phyloP scores from a whole-genome alignment of 73 alveolate genomes.

The Uronychia binucleata region DNA sequence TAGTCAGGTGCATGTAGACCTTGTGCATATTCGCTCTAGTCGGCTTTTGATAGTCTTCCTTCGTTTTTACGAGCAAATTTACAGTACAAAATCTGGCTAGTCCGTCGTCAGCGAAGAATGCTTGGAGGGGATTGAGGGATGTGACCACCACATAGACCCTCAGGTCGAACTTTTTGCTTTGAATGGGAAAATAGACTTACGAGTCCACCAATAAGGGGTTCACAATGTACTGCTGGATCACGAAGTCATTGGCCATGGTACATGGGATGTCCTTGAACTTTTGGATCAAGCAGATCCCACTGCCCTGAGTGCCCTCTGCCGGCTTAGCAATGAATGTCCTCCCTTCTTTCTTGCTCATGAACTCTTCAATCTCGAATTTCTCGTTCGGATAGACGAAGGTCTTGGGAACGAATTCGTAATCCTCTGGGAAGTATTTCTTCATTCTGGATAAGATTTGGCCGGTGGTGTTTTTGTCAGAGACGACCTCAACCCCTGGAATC shows the following conservation, averaged over 20 bases:
- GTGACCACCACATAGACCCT: slow-evolving; percentile 92
- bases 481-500: slow-evolving; percentile 62
- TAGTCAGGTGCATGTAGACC: slow-evolving; percentile 85
- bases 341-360: slow-evolving; percentile 13
- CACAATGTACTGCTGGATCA: slow-evolving; percentile 82
- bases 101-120: slow-evolving; percentile 95
- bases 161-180: slow-evolving; percentile 88
- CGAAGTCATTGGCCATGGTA: slow-evolving; percentile 16
- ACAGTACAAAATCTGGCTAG: slow-evolving; percentile 88
- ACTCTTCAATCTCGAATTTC: slow-evolving; percentile 26
- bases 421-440: slow-evolving; percentile 63
- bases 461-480: slow-evolving; percentile 53
- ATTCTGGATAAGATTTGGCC: slow-evolving; percentile 44
- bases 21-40: slow-evolving; percentile 71
- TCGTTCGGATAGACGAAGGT: slow-evolving; percentile 69
- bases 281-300: slow-evolving; percentile 52
- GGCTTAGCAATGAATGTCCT: slow-evolving; percentile 65
- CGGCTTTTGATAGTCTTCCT: slow-evolving; percentile 84
- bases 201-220: slow-evolving; percentile 92
- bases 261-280: slow-evolving; percentile 35
- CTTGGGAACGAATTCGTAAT: slow-evolving; percentile 61
- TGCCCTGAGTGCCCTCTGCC: slow-evolving; percentile 67
- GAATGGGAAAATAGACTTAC: not conserved
- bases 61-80: not conserved
- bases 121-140: slow-evolving; percentile 84